Base-by-base conservation (phyloP, 2,329 filamentous ascomycete genomes). In the Colletotrichum salicis region DNA sequence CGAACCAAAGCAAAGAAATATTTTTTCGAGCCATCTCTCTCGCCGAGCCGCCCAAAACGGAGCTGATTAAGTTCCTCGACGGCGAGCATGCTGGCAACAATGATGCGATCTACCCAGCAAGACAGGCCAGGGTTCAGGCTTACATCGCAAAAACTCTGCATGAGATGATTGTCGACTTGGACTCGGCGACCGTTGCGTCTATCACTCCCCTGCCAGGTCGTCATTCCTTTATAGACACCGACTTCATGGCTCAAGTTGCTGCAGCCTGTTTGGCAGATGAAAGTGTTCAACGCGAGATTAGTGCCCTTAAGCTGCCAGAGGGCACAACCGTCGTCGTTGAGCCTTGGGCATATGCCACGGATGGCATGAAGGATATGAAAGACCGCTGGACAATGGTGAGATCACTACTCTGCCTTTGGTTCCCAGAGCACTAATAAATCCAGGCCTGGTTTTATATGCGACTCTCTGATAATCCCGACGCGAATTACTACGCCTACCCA, bases 401-500 rank as follows among this genome's bases (percentile, higher is more conserved):
- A 72, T 48, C 29, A 2, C 12, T 0, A 7, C 5, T 27, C 4
- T 29, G 12, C 6, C n/a, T 19, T 13, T 13, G 19, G 8, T 1
- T 8, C 22, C 4, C 13, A 10, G 8, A 13, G 22, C 8, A 8
- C 31, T 69, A 13, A 58, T 2, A 1, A 22, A 0, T 41, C 2
- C 4, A 73, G 73, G 73, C 70, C 2, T 74, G 71, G 73, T 71
- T 74, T 12, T 74, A 73, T 15, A 71, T 74, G 73, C 73, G 80
- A 4, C 74, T 87, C 0, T 64, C 79, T 0, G 77, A 82, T 0
- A 80, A 86, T 37, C 76, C 78, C 0, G 86, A 89, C 67, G 84
- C 86, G 41, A 90, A 90, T 75, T 86, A 87, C 77, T 90, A 90
- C 74, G 87, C 88, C 4, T 89, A 89, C 66, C 88, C 88, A 0